These are phyloP conservation scores for Acanthamoeba castellanii DNA, from an alignment of 208 protist genomes.

Conservation along the genomic window DNA sequence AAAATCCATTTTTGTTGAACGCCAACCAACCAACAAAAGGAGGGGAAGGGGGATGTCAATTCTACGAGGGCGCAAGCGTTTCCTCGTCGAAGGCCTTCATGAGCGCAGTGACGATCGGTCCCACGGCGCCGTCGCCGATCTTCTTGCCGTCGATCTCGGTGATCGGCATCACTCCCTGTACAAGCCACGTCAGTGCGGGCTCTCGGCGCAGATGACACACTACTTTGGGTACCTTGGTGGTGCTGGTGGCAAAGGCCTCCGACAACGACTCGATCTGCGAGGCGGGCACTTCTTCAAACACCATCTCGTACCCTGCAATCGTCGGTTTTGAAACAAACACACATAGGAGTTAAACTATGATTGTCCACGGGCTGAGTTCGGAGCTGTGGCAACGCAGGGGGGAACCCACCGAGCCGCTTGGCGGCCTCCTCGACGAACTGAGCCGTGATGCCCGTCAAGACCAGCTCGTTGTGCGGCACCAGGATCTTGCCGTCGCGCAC, in stretches of 20 bases:
- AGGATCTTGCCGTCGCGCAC: constrained; percentile 5
- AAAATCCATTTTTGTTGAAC: too few species aligned
- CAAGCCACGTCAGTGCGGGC: too few species aligned
- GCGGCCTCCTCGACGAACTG: constrained; percentile 13
- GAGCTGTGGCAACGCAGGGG: background rate
- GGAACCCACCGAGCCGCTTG: background rate
- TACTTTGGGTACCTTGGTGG: background rate
- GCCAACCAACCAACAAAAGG: too few species aligned
- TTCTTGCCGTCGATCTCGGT: constrained; percentile 35
- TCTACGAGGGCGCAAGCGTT: background rate
- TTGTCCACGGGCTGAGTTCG: too few species aligned
- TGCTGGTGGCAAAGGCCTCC: constrained; percentile 51
- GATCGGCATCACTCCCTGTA: constrained; percentile 37
- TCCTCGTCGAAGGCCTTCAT: constrained; percentile 18
- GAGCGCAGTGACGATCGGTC: constrained; percentile 9
- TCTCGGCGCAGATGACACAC: too few species aligned
- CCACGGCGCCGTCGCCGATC: constrained; percentile 8
- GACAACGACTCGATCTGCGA: background rate
- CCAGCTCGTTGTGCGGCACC: background rate
- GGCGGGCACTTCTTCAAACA: background rate
- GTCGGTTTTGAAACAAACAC: background rate
- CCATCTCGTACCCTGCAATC: background rate
- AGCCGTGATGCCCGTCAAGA: constrained; percentile 23
- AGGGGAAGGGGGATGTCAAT: too few species aligned
- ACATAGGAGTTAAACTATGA: too few species aligned